Base-by-base conservation (phyloP, 495 filamentous ascomycete species). In the Aspergillus conjunctus region DNA sequence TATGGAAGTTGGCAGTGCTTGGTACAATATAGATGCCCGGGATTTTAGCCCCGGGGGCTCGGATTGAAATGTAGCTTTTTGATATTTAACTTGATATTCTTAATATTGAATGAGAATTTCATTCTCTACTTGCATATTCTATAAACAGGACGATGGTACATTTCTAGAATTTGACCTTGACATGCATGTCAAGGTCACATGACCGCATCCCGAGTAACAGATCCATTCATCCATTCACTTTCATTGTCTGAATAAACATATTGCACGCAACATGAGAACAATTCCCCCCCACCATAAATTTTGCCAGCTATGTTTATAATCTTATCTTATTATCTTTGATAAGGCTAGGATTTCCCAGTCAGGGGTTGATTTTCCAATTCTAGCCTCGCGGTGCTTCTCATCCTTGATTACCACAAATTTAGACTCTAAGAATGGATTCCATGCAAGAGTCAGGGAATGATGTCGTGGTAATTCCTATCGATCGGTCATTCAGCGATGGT, bases 401-500 rank as follows among this genome's bases (percentile, higher is more conserved):
- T 53, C 51, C 14, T 33, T 53, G 17, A 53, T 53, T n/a, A 48
- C 51, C 44, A 11, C 22, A 33, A 9, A 43, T 22, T 17, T 51
- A 41, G 43, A 43, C 22, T 12, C 39, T 21, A 7, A 50, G 43
- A 11, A 21, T 52, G 18, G 22, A 39, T 46, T 18, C 53, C 15
- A 58, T 34, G 30, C 45, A 58, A 20, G 51, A 44, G 15, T 60
- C 61, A 18, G 69, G 68, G 17, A 68, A 72, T 7, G 43, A 65
- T 49, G 14, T 54, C 12, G 62, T 78, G 20, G 59, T 73, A 7
- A 70, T 77, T 30, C 70, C 74, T 5, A 62, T 77, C 17, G 58
- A 71, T 37, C 59, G 59, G 7, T 46, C 60, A 5, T 65, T 70
- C 15, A 77, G 69, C 30, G 78, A 80, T 61, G 78, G 78, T 0